Base-by-base conservation (phyloP, 768 basidiomycete species). In the Psilocybe tampanensis region DNA sequence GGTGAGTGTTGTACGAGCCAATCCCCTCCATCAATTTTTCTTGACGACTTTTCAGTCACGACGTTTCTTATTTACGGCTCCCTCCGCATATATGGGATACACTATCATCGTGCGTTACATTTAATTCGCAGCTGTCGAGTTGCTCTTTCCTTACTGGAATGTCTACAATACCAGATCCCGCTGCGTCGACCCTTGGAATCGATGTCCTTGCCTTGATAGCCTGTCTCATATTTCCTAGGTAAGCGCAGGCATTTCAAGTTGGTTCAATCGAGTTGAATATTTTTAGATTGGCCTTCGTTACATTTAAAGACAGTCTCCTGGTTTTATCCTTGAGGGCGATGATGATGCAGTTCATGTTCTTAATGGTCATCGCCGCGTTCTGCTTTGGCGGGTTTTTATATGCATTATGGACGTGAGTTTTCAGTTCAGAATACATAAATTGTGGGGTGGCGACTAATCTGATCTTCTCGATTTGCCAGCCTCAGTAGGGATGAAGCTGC, bases 331-430 rank as follows among this genome's bases (percentile, higher is more conserved):
- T 94, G 29, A 86, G 96, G 1, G 93, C 95, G 1, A 96, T 98
- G 95, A 85, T 98, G 55, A 79, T 88, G 60, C 94, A 98, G 67
- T 98, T 98, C 66, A 71, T 83, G 19, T 75, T 84, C n/a, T 76
- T 94, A 21, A 92, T 94, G 90, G 65, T 86, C 26, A 89, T 94
- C 17, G 93, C 94, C 4, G 86, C 83, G 1, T 95, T 94, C 68
- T 95, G 94, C 67, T 97, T 97, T 68, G 85, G 87, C 32, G 95
- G 95, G 2, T 98, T 98, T 70, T 70, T 94, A 44, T 98, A 97
- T 72, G 94, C 93, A 0, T 76, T 98, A 9, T 97, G 89, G 89
- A 97, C 94, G 85, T 94, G 74, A 68, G 94, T 85, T 13, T 32
- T 8, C 21, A 11, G 21, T 56, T 55, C 17, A 39, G 15, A 41